Evolutionary conservation across 257 asterid species (phyloP).

Genomic region (Solanum rostratum): DNA sequence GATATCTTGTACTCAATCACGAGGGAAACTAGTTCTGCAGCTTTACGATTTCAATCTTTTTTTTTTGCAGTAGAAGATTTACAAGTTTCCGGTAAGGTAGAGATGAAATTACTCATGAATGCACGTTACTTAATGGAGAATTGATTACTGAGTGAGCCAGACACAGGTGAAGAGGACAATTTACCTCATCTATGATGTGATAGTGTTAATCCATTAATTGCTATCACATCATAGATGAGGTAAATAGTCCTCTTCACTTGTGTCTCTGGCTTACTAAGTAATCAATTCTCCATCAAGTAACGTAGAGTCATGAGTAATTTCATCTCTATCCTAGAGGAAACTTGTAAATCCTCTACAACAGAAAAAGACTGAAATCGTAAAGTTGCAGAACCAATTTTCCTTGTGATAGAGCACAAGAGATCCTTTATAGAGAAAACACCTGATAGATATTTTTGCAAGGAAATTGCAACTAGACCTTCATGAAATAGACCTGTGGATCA

Average conservation of each 20-base stretch:
- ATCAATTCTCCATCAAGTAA: constrained; percentile 5
- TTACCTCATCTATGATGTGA: constrained; percentile 5
- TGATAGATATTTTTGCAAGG: too few relatives aligned
- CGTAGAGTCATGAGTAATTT: not conserved
- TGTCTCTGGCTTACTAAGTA: not conserved
- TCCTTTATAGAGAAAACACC: too few relatives aligned
- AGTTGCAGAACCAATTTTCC: too few relatives aligned
- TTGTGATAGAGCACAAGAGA: too few relatives aligned
- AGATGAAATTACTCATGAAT: not conserved
- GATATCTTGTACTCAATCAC: not conserved
- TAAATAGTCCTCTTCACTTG: too few relatives aligned
- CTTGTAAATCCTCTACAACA: too few relatives aligned
- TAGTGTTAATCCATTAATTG: not conserved
- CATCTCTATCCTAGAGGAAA: not conserved
- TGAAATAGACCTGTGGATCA: too few relatives aligned
- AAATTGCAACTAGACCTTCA: too few relatives aligned
- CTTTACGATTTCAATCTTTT: not conserved
- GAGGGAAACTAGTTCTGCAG: not conserved
- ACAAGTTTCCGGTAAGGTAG: not conserved
- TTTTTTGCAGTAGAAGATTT: not conserved
- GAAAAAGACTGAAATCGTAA: too few relatives aligned
- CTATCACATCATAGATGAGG: too few relatives aligned
- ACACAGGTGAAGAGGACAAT: constrained; percentile 2
- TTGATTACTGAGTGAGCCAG: not conserved
- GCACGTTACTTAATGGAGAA: constrained; percentile 6